Conservation (phyloP, 495 filamentous ascomycete species). For the Neurospora sp. region DNA sequence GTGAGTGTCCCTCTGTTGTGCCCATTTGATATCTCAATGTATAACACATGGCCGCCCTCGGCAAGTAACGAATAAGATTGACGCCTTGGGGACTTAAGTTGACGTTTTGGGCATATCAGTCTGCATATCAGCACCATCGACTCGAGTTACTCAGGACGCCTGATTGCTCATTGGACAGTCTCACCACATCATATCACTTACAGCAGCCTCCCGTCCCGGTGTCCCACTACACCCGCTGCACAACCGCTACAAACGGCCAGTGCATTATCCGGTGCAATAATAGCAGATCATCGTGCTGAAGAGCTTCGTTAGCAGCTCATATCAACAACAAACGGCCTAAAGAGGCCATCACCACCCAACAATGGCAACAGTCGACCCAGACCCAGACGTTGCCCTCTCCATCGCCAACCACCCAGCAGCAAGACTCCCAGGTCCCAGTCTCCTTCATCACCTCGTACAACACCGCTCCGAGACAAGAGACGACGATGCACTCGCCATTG, state of each 20-base stretch:
- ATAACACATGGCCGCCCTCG: neutral
- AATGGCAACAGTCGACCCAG: neutral
- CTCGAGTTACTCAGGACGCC: neutral
- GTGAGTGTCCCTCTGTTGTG: neutral
- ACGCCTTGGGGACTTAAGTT: neutral
- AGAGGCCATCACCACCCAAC: neutral
- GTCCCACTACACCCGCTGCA: neutral
- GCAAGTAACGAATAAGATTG: neutral
- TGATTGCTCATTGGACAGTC: neutral
- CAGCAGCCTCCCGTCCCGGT: neutral
- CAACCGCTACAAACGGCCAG: neutral
- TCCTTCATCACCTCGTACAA: constrained; percentile 54
- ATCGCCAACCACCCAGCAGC: constrained; percentile 48
- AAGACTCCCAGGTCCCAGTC: constrained; percentile 43
- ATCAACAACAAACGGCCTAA: neutral
- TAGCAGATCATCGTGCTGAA: neutral
- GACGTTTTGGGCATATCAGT: neutral
- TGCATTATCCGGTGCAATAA: neutral
- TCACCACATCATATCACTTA: neutral
- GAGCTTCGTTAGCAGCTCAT: neutral
- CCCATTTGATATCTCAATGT: neutral
- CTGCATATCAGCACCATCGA: neutral
- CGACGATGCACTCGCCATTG: constrained; percentile 28
- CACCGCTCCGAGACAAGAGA: neutral
- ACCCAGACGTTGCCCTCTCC: constrained; percentile 28